Evolutionary conservation across 352 stramenopile species (phyloP), one percentile per base, ranked within the genome.

Genomic region (Phytophthora sansomeana): DNA sequence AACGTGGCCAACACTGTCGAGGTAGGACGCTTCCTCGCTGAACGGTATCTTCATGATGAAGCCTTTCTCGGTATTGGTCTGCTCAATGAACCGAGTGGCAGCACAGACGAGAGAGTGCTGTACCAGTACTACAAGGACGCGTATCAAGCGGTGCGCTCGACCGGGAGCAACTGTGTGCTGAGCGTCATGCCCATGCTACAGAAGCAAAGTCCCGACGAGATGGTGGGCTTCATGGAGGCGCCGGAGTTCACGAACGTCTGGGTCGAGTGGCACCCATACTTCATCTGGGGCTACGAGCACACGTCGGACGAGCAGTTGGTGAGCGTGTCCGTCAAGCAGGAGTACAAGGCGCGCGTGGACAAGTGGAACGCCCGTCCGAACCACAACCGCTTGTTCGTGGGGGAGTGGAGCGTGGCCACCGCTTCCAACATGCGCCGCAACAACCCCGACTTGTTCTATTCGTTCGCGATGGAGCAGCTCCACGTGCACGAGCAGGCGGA

Each of bases 181-280:
- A 84, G 69, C 13, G 56, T 92, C 43, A 76, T 76, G 58, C 87
- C 87, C 1, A 63, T 89, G 53, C 56, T 93, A 49, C 79, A 74
- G 64, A 75, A 89, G 21, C 85, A 93, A n/a, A 78, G 38, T 9
- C 79, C 83, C 0, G 74, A 83, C 44, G 64, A 76, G 28, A 82
- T 92, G 73, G 72, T 75, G 2, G 82, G 68, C 16, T 77, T 95
- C 38, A 79, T 93, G 72, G 41, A 71, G 44, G 70, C 70, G 6
- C 76, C 78, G 0, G 55, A 68, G 29, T 89, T 80, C 56, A 80
- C 50, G 17, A 96, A 96, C 54, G 81, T 96, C 13, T 96, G 87
- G 84, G 72, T 91, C 58, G 87, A 95, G 50, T 94, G 83, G 83
- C 86, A 92, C 35, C 81, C 72, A 32, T 94, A 94, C 68, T 92